Conservation (phyloP, 176 grass and related monocot species). For the Pharus latifolius region DNA sequence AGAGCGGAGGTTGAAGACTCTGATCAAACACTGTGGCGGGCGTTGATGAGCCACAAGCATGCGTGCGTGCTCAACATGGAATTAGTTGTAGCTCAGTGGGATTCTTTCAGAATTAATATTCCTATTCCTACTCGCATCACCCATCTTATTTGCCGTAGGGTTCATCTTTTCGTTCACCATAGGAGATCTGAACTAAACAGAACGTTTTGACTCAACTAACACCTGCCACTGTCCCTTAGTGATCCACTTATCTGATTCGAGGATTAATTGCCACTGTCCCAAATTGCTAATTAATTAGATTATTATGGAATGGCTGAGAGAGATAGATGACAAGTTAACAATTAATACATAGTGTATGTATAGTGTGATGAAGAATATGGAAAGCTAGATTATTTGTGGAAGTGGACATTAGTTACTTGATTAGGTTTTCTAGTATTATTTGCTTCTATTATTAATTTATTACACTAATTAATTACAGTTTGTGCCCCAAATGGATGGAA, state of each 20-base stretch:
- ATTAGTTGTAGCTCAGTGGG: conserved; percentile 24
- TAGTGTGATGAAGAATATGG: background rate
- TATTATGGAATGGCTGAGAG: background rate
- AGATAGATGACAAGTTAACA: background rate
- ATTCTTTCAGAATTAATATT: conserved; percentile 29
- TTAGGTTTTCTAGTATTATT: background rate
- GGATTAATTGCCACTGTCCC: background rate
- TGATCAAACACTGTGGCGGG: too few relatives aligned
- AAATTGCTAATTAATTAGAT: conserved; percentile 9
- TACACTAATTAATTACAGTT: too few relatives aligned
- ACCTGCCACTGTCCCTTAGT: conserved; percentile 7
- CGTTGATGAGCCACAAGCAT: too few relatives aligned
- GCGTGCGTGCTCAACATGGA: conserved; percentile 7
- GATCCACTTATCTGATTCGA: conserved; percentile 12
- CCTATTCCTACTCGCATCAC: background rate
- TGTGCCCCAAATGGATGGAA: too few relatives aligned
- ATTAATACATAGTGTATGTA: background rate
- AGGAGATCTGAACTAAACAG: background rate
- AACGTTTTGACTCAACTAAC: conserved; percentile 21
- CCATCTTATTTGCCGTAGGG: too few relatives aligned
- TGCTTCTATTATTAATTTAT: too few relatives aligned
- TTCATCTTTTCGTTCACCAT: too few relatives aligned
- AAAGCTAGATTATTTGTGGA: background rate
- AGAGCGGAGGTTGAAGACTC: too few relatives aligned
- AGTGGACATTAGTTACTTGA: background rate